These are phyloP conservation scores for Mycena maculata DNA, from an alignment of 768 basidiomycete genomes.

Conservation along the genomic window DNA sequence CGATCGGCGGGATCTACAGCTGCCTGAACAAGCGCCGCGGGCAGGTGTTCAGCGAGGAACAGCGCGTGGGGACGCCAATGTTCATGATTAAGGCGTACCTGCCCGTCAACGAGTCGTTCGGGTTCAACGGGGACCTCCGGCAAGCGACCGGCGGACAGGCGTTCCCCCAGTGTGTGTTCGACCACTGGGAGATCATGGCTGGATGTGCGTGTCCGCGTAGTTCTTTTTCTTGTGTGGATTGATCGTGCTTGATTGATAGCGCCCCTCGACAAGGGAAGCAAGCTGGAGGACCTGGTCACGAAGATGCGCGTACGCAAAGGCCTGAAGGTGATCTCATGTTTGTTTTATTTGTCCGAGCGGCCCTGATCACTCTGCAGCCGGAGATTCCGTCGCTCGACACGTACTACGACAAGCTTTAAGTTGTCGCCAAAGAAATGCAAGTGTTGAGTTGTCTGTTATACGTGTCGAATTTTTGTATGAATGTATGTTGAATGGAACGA, in stretches of 20 bases:
- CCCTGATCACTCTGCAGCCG: slow-evolving; percentile 60
- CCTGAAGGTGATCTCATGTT: slow-evolving; percentile 80
- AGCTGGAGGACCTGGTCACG: slow-evolving; percentile 87
- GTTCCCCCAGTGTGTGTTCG: slow-evolving; percentile 96
- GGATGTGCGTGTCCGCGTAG: slow-evolving; percentile 66
- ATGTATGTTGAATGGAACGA: slow-evolving; percentile 18
- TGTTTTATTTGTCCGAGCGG: background rate
- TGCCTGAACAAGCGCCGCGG: slow-evolving; percentile 96
- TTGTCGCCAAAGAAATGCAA: background rate
- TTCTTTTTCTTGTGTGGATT: slow-evolving; percentile 9
- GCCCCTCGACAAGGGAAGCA: slow-evolving; percentile 90
- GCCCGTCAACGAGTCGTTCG: slow-evolving; percentile 92
- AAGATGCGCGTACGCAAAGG: slow-evolving; percentile 93
- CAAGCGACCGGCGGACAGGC: slow-evolving; percentile 95
- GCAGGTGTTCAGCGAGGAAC: slow-evolving; percentile 98
- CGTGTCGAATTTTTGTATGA: slow-evolving; percentile 1
- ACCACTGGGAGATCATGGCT: slow-evolving; percentile 90
- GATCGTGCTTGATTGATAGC: slow-evolving; percentile 50
- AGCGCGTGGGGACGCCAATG: slow-evolving; percentile 97
- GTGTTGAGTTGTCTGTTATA: slow-evolving; percentile 24
- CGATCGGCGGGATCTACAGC: slow-evolving; percentile 97
- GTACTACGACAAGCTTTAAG: slow-evolving; percentile 94
- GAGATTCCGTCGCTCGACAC: slow-evolving; percentile 89
- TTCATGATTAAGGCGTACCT: slow-evolving; percentile 99
- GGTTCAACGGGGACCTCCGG: slow-evolving; percentile 97